Evolutionary conservation across 371 early-diverging fungal genomes (phyloP).

Genomic region (Basidiobolus meristosporus): DNA sequence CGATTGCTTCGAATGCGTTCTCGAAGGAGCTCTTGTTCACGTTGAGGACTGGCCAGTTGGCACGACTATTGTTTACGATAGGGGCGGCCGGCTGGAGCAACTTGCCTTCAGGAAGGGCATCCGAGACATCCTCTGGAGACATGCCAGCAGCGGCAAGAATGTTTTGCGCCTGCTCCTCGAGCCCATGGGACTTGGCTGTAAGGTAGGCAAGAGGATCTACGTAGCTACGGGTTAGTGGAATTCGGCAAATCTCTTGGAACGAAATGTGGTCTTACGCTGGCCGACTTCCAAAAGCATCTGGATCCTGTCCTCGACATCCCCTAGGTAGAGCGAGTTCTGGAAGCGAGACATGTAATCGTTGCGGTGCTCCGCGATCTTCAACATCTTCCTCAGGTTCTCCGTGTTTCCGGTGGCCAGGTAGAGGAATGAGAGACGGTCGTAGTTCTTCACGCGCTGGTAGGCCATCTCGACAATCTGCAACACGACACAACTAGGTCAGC

Average conservation of each 20-base stretch:
- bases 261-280: conserved; percentile 17
- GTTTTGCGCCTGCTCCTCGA: too few species aligned
- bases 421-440: conserved; percentile 80
- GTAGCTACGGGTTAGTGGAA: background rate
- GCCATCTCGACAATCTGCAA: conserved; percentile 60
- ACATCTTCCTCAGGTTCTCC: conserved; percentile 77
- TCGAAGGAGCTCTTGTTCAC: conserved; percentile 49
- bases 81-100: conserved; percentile 46
- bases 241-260: background rate
- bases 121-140: conserved; percentile 36
- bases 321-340: conserved; percentile 76
- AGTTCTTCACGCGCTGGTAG: conserved; percentile 74
- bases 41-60: conserved; percentile 75
- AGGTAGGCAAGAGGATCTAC: conserved; percentile 73
- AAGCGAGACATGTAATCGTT: conserved; percentile 67
- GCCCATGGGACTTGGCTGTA: conserved; percentile 74
- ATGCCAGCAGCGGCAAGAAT: conserved; percentile 56
- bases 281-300: conserved; percentile 60
- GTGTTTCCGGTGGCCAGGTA: conserved; percentile 77
- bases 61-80: conserved; percentile 36
- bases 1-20: conserved; percentile 25
- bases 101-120: conserved; percentile 12
- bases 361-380: conserved; percentile 70
- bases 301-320: conserved; percentile 73
- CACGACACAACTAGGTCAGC: too few species aligned